Conservation (phyloP, 1,139 yeast species). For the Yamadazyma pseudoaaseri region DNA sequence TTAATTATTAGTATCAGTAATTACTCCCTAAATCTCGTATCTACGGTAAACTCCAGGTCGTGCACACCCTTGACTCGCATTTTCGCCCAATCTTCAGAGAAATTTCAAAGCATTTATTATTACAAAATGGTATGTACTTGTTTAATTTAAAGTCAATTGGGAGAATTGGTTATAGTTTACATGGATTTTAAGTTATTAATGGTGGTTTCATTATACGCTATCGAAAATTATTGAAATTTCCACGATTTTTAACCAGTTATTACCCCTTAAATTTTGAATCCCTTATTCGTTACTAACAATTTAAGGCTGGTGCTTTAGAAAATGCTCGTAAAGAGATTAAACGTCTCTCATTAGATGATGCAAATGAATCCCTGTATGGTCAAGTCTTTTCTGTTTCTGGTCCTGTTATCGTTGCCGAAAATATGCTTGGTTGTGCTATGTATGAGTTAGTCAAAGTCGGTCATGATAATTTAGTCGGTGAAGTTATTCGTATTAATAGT, state of each 20-base stretch:
- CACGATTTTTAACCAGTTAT: background rate
- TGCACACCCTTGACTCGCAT: conserved; percentile 1
- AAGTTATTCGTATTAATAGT: conserved; percentile 92
- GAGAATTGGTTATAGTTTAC: background rate
- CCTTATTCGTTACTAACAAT: conserved; percentile 11
- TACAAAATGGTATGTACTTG: conserved; percentile 4
- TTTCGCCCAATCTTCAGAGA: conserved; percentile 3
- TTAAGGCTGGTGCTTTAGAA: conserved; percentile 92
- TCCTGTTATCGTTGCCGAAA: conserved; percentile 96
- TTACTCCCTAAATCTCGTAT: too few species aligned
- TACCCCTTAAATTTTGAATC: background rate
- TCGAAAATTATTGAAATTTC: background rate
- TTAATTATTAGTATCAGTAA: too few species aligned
- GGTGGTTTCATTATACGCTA: background rate
- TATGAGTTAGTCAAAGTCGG: conserved; percentile 97
- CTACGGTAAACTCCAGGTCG: conserved; percentile 5
- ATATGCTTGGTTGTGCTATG: conserved; percentile 99
- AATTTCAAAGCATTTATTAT: conserved; percentile 5
- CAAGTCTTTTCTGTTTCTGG: conserved; percentile 93
- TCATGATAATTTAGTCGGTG: conserved; percentile 95
- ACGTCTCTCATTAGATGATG: conserved; percentile 79
- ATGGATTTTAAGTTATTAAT: background rate
- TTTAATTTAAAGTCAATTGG: background rate
- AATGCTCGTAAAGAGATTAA: conserved; percentile 94
- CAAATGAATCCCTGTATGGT: conserved; percentile 77